These are phyloP conservation scores for Thermomyces lanuginosus DNA, from an alignment of 2,329 filamentous ascomycete genomes.

Conservation along the genomic window DNA sequence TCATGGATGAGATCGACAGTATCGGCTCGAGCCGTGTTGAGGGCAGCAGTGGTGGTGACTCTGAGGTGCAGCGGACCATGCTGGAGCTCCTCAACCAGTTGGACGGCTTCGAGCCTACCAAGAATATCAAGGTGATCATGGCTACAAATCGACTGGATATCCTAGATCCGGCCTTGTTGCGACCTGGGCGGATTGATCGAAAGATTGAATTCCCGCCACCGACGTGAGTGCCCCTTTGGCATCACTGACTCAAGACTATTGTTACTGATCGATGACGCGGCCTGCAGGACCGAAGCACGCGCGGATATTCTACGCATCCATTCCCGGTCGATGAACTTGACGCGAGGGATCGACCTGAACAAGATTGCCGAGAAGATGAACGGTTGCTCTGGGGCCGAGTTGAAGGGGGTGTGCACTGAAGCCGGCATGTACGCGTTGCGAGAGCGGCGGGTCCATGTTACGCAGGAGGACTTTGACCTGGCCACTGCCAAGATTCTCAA, in stretches of 20 bases:
- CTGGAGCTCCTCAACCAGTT: constrained; percentile 94
- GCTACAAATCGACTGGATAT: constrained; percentile 97
- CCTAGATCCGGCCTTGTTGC: constrained; percentile 80
- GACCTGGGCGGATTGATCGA: constrained; percentile 92
- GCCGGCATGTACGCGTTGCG: constrained; percentile 95
- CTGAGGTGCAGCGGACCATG: constrained; percentile 97
- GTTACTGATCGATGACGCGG: constrained; percentile 9
- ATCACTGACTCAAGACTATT: neutral
- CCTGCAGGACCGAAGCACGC: constrained; percentile 59
- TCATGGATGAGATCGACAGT: constrained; percentile 99
- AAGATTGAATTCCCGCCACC: constrained; percentile 99
- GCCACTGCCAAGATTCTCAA: constrained; percentile 98
- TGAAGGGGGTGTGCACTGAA: constrained; percentile 98
- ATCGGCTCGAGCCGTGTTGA: constrained; percentile 96
- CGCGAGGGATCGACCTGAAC: constrained; percentile 86
- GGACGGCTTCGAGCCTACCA: constrained; percentile 95
- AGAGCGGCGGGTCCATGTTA: constrained; percentile 91
- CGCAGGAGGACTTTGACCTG: constrained; percentile 96
- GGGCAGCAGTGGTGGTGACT: constrained; percentile 86
- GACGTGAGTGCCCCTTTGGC: constrained; percentile 34
- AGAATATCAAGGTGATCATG: constrained; percentile 99
- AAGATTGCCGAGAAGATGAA: constrained; percentile 99
- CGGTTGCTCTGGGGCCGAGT: constrained; percentile 87
- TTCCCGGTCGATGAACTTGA: constrained; percentile 96
- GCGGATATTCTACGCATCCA: constrained; percentile 97